Conservation (phyloP, 192 early-diverging fungal genomes). For the Backusella parvicylindrica region DNA sequence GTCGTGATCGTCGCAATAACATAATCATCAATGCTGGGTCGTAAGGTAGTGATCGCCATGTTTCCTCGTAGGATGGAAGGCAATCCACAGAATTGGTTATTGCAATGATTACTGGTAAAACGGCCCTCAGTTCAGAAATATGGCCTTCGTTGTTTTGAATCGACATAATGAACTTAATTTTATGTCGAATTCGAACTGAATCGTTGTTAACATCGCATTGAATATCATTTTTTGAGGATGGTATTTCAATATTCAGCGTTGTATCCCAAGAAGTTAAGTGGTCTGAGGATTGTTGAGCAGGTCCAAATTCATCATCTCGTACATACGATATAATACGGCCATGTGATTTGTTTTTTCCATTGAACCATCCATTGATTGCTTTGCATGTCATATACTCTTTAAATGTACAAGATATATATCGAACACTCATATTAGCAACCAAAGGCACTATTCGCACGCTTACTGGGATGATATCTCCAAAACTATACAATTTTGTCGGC, state of each 20-base stretch:
- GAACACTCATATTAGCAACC: conserved; percentile 34
- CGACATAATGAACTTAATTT: conserved; percentile 33
- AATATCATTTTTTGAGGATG: neutral
- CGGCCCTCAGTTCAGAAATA: conserved; percentile 31
- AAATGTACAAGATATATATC: conserved; percentile 40
- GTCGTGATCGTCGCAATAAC: neutral
- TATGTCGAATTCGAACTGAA: conserved; percentile 28
- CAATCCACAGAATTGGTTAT: neutral
- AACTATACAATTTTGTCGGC: conserved; percentile 47
- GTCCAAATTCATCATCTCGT: neutral
- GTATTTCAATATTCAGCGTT: conserved; percentile 4
- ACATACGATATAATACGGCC: neutral
- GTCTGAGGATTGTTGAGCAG: neutral
- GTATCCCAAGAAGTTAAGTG: conserved; percentile 1
- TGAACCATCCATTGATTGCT: conserved; percentile 10
- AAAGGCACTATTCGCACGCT: conserved; percentile 41
- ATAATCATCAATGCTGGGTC: conserved; percentile 12
- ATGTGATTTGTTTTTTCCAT: conserved; percentile 6
- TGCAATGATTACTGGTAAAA: conserved; percentile 28
- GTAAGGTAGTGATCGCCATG: conserved; percentile 24
- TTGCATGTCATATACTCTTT: conserved; percentile 54
- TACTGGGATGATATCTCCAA: conserved; percentile 48
- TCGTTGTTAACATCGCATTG: conserved; percentile 31
- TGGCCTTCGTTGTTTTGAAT: conserved; percentile 15
- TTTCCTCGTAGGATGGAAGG: conserved; percentile 32